Base-by-base conservation (phyloP, 2,329 filamentous ascomycete species). In the Colletotrichum salicis region DNA sequence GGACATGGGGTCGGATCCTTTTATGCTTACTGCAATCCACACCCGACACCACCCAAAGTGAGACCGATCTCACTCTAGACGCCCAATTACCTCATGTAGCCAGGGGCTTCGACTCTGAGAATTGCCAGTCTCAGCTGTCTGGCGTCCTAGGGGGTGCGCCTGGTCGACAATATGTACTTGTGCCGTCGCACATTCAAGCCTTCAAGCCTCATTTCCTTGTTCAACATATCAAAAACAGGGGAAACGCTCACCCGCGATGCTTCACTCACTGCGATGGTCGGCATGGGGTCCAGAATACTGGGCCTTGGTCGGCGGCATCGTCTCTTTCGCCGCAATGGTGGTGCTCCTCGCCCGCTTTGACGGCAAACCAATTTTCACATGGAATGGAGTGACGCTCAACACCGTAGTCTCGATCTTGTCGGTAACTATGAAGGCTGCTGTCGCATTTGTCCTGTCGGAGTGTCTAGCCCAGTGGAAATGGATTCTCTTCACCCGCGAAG, bases 401-500 rank as follows among this genome's bases (percentile, higher is more conserved):
- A 5, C 67, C 3, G 19, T 57, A 5, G 35, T 66, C 0, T 70
- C 67, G 5, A 24, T 70, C 0, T 56, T 66, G 22, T 70, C 67
- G 0, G 62, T 70, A 2, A 22, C 56, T 0, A 13, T 70, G 3
- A 70, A 70, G 8, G 62, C 67, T 0, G 45, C 62, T 1, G 8
- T 66, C 1, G 56, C 56, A 0, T 70, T 57, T 3, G 22, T 57
- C 7, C 37, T 70, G 2, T 55, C 67, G 1, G 67, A 70, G 24
- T 67, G 67, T 11, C 37, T 70, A 6, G 62, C 67, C 1, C 67
- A 70, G 35, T 70, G 67, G 67, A 70, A 70, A 33, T 70, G 67
- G 67, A 66, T 70, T 1, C 51, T 70, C 1, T 67, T 57, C 10
- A 51, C 35, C 1, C 13, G 62, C 0, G 56, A 67, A 48, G 55